Evolutionary conservation across 2,329 filamentous ascomycete genomes (phyloP).

Genomic region (Didymella keratinophila): DNA sequence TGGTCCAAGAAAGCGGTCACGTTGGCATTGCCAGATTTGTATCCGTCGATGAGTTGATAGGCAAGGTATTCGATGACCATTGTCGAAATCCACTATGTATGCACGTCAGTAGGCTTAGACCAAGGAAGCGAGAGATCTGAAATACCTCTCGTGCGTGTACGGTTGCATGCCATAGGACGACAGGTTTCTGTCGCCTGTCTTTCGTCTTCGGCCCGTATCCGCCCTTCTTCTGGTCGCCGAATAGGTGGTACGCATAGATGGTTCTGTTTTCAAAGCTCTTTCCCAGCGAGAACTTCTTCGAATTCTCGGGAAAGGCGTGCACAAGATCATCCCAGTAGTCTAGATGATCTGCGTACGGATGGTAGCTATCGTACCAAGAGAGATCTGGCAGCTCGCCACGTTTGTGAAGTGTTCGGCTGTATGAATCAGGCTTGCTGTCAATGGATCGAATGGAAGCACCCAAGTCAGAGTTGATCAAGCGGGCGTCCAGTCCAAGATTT

Average conservation of each 20-base stretch:
- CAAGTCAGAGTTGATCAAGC: constrained; percentile 56
- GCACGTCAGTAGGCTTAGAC: not conserved
- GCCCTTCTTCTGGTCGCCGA: constrained; percentile 33
- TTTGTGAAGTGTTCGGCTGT: constrained; percentile 26
- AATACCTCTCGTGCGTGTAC: constrained; percentile 52
- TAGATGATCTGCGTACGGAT: constrained; percentile 42
- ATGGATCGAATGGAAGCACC: constrained; percentile 51
- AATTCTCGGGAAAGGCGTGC: constrained; percentile 37
- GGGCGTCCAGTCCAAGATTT: constrained; percentile 45
- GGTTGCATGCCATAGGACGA: constrained; percentile 46
- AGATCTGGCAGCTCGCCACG: constrained; percentile 51
- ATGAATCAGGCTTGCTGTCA: constrained; percentile 22
- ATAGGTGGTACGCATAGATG: constrained; percentile 40
- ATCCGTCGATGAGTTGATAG: constrained; percentile 40
- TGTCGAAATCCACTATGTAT: constrained; percentile 23
- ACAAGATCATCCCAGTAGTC: constrained; percentile 44
- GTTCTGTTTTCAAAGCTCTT: constrained; percentile 43
- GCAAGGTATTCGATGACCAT: constrained; percentile 44
- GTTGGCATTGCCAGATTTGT: constrained; percentile 34
- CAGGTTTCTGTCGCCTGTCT: constrained; percentile 32
- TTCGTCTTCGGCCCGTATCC: constrained; percentile 13
- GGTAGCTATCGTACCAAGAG: constrained; percentile 49
- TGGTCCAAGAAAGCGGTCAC: constrained; percentile 41
- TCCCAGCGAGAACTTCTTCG: constrained; percentile 38
- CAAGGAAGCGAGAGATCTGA: constrained; percentile 14